Evolutionary conservation across 768 basidiomycete species (phyloP).

Genomic region (Dendrothele bispora): DNA sequence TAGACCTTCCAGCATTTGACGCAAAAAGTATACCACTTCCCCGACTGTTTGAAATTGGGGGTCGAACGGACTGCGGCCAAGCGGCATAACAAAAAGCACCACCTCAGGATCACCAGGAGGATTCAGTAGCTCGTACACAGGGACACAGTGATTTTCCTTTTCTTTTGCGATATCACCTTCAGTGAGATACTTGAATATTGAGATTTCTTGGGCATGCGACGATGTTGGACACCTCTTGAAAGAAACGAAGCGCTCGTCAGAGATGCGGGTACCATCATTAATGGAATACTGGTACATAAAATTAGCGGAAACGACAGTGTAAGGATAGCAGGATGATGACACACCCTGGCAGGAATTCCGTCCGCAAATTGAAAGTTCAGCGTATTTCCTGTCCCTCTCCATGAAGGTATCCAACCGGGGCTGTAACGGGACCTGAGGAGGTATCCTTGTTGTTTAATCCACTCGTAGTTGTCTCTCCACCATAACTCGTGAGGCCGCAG

Average conservation of each 20-base stretch:
- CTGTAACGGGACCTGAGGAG: conserved; percentile 16
- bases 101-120: conserved; percentile 11
- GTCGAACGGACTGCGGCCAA: conserved; percentile 22
- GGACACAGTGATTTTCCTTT: conserved; percentile 31
- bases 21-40: conserved; percentile 31
- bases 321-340: neutral
- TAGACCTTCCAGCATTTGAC: conserved; percentile 35
- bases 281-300: conserved; percentile 1
- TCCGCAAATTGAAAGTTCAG: neutral
- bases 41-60: conserved; percentile 34
- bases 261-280: conserved; percentile 12
- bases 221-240: conserved; percentile 6
- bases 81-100: conserved; percentile 33
- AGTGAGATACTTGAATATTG: conserved; percentile 23
- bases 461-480: conserved; percentile 9
- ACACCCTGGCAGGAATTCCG: neutral
- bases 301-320: neutral
- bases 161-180: conserved; percentile 16
- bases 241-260: conserved; percentile 5
- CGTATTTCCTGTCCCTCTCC: conserved; percentile 8
- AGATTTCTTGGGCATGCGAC: conserved; percentile 20
- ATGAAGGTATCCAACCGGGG: conserved; percentile 18
- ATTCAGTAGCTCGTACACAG: conserved; percentile 19
- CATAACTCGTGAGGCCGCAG: conserved; percentile 1
- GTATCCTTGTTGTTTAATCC: conserved; percentile 16